phyloP scores from a whole-genome alignment of 305 asterid genomes.

The Fraxinus velutina region DNA sequence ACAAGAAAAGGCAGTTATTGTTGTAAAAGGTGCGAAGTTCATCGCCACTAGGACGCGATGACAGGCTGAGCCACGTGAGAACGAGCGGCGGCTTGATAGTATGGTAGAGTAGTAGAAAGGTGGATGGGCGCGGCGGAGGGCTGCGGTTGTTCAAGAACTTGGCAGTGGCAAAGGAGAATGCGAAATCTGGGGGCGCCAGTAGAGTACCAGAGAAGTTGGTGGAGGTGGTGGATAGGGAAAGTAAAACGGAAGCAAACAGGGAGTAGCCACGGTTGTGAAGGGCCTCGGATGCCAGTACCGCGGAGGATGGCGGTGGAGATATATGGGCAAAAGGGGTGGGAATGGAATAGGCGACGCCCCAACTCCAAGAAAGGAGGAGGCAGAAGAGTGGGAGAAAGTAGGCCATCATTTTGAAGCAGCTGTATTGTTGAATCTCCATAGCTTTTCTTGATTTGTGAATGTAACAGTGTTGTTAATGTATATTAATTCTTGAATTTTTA shows the following conservation, averaged over 20 bases:
- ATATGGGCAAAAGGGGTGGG: constrained; percentile 13
- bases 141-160: constrained; percentile 38
- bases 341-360: constrained; percentile 28
- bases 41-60: constrained; percentile 36
- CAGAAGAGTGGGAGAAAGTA: constrained; percentile 32
- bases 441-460: neutral
- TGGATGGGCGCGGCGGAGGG: constrained; percentile 51
- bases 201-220: constrained; percentile 60
- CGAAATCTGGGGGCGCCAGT: constrained; percentile 55
- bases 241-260: constrained; percentile 43
- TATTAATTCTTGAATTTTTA: neutral
- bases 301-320: constrained; percentile 38
- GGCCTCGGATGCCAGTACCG: constrained; percentile 46
- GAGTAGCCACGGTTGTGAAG: constrained; percentile 65
- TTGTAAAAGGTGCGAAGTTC: constrained; percentile 42
- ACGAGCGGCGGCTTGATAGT: constrained; percentile 45
- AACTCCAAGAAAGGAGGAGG: constrained; percentile 38
- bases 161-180: constrained; percentile 51
- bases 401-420: constrained; percentile 31
- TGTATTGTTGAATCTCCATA: constrained; percentile 35
- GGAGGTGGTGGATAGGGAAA: constrained; percentile 33
- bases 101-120: constrained; percentile 54
- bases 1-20: constrained; percentile 51
- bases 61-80: constrained; percentile 45
- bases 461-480: neutral